These are phyloP conservation scores for Picochlorum sp. DNA, from an alignment of 139 green algal genomes.

Conservation along the genomic window DNA sequence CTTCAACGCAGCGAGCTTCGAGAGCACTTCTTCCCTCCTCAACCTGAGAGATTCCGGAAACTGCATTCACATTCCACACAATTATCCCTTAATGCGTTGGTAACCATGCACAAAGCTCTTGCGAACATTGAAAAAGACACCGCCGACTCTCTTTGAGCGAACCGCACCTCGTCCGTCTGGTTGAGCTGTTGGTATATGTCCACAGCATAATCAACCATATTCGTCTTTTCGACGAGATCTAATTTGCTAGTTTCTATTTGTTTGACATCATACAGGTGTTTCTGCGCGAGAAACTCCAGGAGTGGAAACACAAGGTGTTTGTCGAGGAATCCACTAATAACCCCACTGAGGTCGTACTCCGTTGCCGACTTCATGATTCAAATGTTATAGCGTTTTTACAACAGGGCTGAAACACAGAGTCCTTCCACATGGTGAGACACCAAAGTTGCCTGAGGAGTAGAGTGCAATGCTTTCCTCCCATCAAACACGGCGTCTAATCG, in stretches of 20 bases:
- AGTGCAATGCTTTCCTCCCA: too few relatives aligned
- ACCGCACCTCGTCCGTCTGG: conserved; percentile 49
- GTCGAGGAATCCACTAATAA: conserved; percentile 72
- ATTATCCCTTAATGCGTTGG: background rate
- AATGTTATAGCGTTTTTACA: too few relatives aligned
- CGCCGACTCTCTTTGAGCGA: background rate
- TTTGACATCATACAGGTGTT: conserved; percentile 68
- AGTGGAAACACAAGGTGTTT: conserved; percentile 92
- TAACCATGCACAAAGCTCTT: background rate
- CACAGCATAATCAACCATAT: conserved; percentile 99
- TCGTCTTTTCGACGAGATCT: conserved; percentile 87
- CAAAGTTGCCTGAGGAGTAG: too few relatives aligned
- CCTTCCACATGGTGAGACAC: too few relatives aligned
- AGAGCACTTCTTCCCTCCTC: conserved; percentile 44
- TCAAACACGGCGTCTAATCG: too few relatives aligned
- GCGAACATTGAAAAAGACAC: background rate
- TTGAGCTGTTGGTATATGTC: conserved; percentile 90
- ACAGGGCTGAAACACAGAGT: too few relatives aligned
- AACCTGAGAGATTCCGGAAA: conserved; percentile 21
- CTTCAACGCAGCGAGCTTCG: conserved; percentile 44
- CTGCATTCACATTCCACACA: conserved; percentile 7
- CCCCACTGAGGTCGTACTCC: conserved; percentile 56
- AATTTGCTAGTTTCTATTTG: conserved; percentile 93
- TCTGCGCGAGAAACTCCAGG: conserved; percentile 87
- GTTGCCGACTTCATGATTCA: background rate